Base-by-base conservation (phyloP, 1,284 basidiomycete species). In the Ganoderma leucocontextum region DNA sequence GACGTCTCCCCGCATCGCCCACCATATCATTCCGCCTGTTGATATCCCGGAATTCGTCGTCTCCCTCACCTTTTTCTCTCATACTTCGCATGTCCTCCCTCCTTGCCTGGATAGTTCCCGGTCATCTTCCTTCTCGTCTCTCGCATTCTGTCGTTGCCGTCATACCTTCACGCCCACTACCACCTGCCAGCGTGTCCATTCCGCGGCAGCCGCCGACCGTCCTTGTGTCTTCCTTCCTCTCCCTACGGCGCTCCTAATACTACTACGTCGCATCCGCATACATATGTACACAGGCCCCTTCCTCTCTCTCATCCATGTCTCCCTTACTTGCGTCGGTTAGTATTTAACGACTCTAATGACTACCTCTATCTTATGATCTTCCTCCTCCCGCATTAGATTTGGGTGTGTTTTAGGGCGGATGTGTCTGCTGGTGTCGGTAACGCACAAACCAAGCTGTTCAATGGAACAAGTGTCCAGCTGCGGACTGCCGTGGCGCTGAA, bases 311-410 rank as follows among this genome's bases (percentile, higher is more conserved):
- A 19, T 13, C 58, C 36, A 64, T 70, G 63, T 67, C 42, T 70
- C 59, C 57, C 58, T 44, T 63, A 63, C 62, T 53, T 41, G 49
- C 66, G 59, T 68, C 71, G 71, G 71, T 68, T 70, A 66, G 68
- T 72, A 72, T 72, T 72, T 72, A 72, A 72, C 71, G 71, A 72
- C 62, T 41, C 66, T 72, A 72, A 72, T 72, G 71, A 72, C 68
- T 63, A 60, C 68, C 65, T 60, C 19, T 72, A 72, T 72, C 71
- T 70, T 72, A 72, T 72, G 71, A 65, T 66, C 33, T 33, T 49
- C 44, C 61, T 33, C n/a, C 44, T 53, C 58, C 57, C 38, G 25
- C 65, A 63, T 58, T 59, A 39, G 22, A 39, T 41, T 58, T 62
- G 60, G 60, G 42, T 44, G 42, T 44, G 25, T 58, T 35, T 33